Evolutionary conservation across 140 eudicot genomes (phyloP), one percentile per base, ranked within the genome.

Genomic region (Erigeron philadelphicus): DNA sequence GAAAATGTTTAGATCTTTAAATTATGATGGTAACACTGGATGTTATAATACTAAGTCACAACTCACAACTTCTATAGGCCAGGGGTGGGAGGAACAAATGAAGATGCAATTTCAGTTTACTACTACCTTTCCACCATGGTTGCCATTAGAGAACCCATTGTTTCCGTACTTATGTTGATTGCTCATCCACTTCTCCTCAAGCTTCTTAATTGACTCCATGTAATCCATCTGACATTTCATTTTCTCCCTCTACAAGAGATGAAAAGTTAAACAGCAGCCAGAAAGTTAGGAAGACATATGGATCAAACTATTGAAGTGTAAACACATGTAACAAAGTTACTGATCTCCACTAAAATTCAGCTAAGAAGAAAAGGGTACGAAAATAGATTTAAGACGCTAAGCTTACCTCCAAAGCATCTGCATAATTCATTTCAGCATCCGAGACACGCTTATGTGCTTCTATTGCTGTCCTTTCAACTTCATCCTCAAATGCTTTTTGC

Each of bases 211-310:
- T 53, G 99, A 94, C 78, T 94, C 99, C 93, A 94, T 85, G 80
- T 94, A 94, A 59, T 94, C 99, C 97, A 87, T 87, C 79, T 94
- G 99, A 65, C 99, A 94, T 80, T 94, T 94, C 76, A 82, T 73
- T 80, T 87, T 89, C 84, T 90, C 99, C 83, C 88, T 89, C 99
- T 94, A 67, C 48, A 66, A 31, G 65, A 61, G 38, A 61, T 15
- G 23, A 7, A n/a, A 66, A 47, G 3, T 25, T 47, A 66, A 44
- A 41, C 55, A 64, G 8, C 47, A 44, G 38, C 57, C 57, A 10
- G 48, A 41, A 62, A 15, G 12, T 8, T 3, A 1, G 50, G 67
- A 18, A 64, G 35, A 16, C 53, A 12, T 23, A 31, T 23, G 65
- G 47, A 19, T 18, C 43, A 45, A 44, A 12, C 15, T 19, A 15